Percentiles rank a stretch among this genome's conserved stretches.
phyloP scores from a whole-genome alignment of 345 rosid species.

The Tarenaya hassleriana region DNA sequence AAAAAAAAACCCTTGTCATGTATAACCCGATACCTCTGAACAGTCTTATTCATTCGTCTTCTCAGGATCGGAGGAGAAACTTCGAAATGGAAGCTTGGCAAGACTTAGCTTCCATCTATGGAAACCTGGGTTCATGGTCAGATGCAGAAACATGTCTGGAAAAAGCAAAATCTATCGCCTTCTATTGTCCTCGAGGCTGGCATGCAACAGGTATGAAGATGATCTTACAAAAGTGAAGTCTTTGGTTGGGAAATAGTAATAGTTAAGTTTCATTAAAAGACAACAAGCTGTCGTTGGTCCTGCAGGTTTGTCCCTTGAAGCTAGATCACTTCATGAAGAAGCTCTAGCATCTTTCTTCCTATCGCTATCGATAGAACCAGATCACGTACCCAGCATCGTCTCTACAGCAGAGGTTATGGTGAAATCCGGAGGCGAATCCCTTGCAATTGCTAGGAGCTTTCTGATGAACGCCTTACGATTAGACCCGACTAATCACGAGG shows the following conservation, averaged over 20 bases:
- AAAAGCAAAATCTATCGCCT: conserved; percentile 58
- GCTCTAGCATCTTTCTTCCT: conserved; percentile 65
- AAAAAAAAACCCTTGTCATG: background rate
- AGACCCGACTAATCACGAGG: conserved; percentile 71
- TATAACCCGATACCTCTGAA: conserved; percentile 15
- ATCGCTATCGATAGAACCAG: conserved; percentile 69
- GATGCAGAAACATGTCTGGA: conserved; percentile 70
- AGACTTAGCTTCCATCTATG: conserved; percentile 65
- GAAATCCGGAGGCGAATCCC: conserved; percentile 49
- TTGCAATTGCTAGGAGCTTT: conserved; percentile 72
- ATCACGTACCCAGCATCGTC: conserved; percentile 71
- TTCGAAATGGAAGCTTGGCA: conserved; percentile 76
- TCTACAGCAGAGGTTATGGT: conserved; percentile 66
- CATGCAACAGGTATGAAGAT: conserved; percentile 52
- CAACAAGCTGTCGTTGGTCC: conserved; percentile 4
- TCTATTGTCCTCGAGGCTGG: conserved; percentile 74
- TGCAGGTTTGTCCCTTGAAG: conserved; percentile 66
- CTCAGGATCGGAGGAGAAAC: conserved; percentile 41
- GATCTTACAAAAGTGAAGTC: background rate
- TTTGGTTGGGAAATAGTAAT: background rate
- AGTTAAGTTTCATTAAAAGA: background rate
- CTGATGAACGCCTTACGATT: conserved; percentile 72
- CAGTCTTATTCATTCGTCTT: conserved; percentile 13
- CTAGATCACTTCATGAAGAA: conserved; percentile 59
- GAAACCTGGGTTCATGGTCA: conserved; percentile 53